Evolutionary conservation across 306 rosid species (phyloP), one percentile per base, ranked within the genome.

Genomic region (Fragaria vesca): DNA sequence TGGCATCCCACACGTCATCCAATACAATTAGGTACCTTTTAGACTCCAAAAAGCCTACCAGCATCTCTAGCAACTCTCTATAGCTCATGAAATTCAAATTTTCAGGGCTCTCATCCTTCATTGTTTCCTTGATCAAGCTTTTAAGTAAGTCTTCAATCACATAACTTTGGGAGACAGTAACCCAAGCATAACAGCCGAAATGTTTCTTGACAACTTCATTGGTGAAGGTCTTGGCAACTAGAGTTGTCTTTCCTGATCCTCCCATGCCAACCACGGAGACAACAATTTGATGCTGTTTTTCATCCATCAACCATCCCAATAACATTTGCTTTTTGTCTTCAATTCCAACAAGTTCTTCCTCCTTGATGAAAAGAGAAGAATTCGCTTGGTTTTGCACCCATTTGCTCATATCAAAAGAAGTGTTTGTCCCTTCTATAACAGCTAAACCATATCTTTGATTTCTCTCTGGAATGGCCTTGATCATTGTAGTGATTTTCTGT

Each of bases 1-100:
- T 50, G 34, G 50, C 32, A 20, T 50, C 76, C 85, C 82, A 82
- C 9, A 78, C 82, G 21, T 81, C 80, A 70, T 81, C 80, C 20
- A 81, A 42, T n/a, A 81, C 76, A n/a, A 63, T 28, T 7, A 82
- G 11, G 73, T 48, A 78, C 57, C 80, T 68, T 32, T 32, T 73
- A 8, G 52, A 28, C 42, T 28, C 45, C 73, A 82, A 21, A 73
- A 57, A 79, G 66, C 24, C 51, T 4, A 66, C 45, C 9, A 78
- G 5, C 21, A 26, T 40, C 20, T 75, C 40, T 4, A 82, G 10
- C 38, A 75, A 38, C 10, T 78, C 71, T 47, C 58, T 82, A 12
- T 66, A 57, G 50, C 17, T 8, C 79, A 78, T 43, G 65, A n/a
- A 17, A 4, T 61, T 36, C 45, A 82, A 24, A 11, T 75, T 72